Conservation (phyloP, 306 rosid species). For the Dicorynia guianensis region DNA sequence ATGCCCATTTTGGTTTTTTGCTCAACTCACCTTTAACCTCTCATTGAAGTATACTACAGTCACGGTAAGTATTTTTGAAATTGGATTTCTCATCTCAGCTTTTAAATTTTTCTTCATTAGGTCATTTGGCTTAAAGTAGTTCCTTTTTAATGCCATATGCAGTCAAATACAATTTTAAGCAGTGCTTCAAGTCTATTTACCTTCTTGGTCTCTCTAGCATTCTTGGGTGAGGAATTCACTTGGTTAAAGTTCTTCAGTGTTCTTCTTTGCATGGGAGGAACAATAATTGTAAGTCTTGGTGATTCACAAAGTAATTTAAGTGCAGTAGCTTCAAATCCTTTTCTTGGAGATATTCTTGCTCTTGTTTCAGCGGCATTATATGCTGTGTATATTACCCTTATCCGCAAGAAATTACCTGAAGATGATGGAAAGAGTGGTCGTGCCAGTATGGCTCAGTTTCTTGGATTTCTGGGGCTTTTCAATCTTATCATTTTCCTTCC, state of each 20-base stretch:
- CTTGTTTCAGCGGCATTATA: slow-evolving; percentile 81
- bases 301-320: slow-evolving; percentile 64
- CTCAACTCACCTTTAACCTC: slow-evolving; percentile 88
- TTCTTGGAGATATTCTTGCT: slow-evolving; percentile 87
- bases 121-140: slow-evolving; percentile 33
- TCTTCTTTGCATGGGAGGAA: slow-evolving; percentile 97
- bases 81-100: slow-evolving; percentile 16
- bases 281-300: slow-evolving; percentile 89
- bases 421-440: slow-evolving; percentile 78
- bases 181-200: slow-evolving; percentile 97
- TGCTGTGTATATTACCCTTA: slow-evolving; percentile 88
- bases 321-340: slow-evolving; percentile 77
- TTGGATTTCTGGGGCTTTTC: slow-evolving; percentile 89
- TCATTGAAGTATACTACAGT: slow-evolving; percentile 96
- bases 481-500: slow-evolving; percentile 84
- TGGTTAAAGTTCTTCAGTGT: slow-evolving; percentile 91
- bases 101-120: slow-evolving; percentile 26
- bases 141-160: slow-evolving; percentile 48
- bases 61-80: slow-evolving; percentile 59
- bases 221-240: slow-evolving; percentile 88
- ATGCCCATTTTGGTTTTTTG: slow-evolving; percentile 92
- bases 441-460: slow-evolving; percentile 95
- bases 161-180: slow-evolving; percentile 98
- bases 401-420: slow-evolving; percentile 86
- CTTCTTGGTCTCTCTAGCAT: slow-evolving; percentile 87